These are phyloP conservation scores for Colletotrichum somersetense DNA, from an alignment of 2,329 filamentous ascomycete genomes.

Conservation along the genomic window DNA sequence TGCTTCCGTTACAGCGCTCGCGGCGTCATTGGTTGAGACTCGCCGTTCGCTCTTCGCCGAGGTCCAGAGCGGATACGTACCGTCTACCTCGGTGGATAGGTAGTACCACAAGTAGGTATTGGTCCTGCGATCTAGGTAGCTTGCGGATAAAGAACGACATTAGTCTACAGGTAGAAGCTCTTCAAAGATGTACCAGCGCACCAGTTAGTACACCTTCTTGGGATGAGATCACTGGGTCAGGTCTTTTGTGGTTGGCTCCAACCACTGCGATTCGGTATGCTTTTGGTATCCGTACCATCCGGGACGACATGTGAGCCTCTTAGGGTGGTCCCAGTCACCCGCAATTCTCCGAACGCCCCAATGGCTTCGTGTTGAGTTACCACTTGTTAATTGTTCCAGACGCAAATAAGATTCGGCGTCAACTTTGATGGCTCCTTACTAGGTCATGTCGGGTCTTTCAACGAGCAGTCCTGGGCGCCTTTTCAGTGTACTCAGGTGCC, in stretches of 20 bases:
- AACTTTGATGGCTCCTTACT: conserved; percentile 1
- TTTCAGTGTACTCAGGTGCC: not conserved
- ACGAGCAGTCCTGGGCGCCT: not conserved
- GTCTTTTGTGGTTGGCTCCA: conserved; percentile 2
- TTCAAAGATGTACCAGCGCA: conserved; percentile 26
- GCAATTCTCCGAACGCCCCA: conserved; percentile 33
- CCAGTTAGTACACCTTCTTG: conserved; percentile 26
- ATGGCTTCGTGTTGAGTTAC: conserved; percentile 25
- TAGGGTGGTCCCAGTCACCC: conserved; percentile 30
- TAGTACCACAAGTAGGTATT: conserved; percentile 3
- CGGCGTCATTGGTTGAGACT: conserved; percentile 30
- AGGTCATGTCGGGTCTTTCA: conserved; percentile 12
- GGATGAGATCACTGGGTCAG: conserved; percentile 39
- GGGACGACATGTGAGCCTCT: conserved; percentile 36
- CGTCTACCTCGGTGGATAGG: conserved; percentile 9
- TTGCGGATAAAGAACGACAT: conserved; percentile 30
- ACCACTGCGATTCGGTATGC: conserved; percentile 16
- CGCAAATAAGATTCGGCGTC: conserved; percentile 24
- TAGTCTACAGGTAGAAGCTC: conserved; percentile 6
- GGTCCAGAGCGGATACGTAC: conserved; percentile 34
- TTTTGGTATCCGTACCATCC: conserved; percentile 8
- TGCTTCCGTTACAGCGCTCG: conserved; percentile 42
- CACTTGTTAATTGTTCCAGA: conserved; percentile 20
- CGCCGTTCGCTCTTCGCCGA: conserved; percentile 39
- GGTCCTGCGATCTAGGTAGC: conserved; percentile 24